A percentile compares a stretch with the other conserved stretches of the same genome.
Evolutionary conservation across 2,329 filamentous ascomycete genomes (phyloP).

Genomic region (Gaeumannomyces sp.): DNA sequence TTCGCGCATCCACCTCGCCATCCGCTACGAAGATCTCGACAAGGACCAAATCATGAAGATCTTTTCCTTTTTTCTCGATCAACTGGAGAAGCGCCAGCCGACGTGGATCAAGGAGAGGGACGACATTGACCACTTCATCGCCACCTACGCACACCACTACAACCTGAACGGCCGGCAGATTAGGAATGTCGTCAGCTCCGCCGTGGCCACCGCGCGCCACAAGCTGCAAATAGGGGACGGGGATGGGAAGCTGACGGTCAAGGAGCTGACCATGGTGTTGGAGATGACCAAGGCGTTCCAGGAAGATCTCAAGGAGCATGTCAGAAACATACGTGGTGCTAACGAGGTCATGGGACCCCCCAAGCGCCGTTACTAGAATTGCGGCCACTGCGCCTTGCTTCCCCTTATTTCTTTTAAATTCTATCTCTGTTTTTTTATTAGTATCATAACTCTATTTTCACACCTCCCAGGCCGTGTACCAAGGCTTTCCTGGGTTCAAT

Average conservation of each 20-base stretch:
- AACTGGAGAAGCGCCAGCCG: constrained; percentile 26
- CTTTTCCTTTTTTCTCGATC: constrained; percentile 11
- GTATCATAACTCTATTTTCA: no score
- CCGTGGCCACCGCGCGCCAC: constrained; percentile 19
- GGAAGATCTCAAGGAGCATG: constrained; percentile 12
- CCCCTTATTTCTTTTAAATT: no score
- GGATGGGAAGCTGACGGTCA: constrained; percentile 11
- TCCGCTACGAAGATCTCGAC: constrained; percentile 27
- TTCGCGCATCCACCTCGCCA: constrained; percentile 29
- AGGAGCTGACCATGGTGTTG: constrained; percentile 8
- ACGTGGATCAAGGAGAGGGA: constrained; percentile 28
- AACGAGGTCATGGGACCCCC: no score
- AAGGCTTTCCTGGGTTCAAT: no score
- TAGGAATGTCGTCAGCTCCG: constrained; percentile 26
- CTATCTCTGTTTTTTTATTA: no score
- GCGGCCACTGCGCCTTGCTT: no score
- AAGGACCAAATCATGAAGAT: constrained; percentile 21
- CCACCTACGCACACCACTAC: constrained; percentile 13
- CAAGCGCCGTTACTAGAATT: no score
- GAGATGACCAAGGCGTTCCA: constrained; percentile 11
- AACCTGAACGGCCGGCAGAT: constrained; percentile 29
- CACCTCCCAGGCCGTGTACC: no score
- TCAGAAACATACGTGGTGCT: neutral
- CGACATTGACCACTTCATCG: constrained; percentile 18
- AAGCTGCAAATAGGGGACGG: neutral